Evolutionary conservation across 192 early-diverging fungal genomes (phyloP), one percentile per base, ranked within the genome.

Genomic region (Backusella macrospora): DNA sequence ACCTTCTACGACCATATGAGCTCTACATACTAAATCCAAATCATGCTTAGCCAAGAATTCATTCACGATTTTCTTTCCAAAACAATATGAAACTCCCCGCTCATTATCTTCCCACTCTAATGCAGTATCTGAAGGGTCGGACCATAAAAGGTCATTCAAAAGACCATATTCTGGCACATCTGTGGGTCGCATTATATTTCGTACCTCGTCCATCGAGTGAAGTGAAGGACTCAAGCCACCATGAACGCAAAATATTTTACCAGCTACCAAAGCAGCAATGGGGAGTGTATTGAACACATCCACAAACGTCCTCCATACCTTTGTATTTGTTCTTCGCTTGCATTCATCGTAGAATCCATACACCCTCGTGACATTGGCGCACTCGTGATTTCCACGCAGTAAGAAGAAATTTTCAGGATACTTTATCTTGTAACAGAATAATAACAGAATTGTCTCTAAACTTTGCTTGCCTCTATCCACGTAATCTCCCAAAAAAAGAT

Each of bases 321-420:
- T 96, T 62, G 95, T 80, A 59, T 82, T 95, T 40, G 88, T 89
- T 47, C 96, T 83, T 39, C 95, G 90, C 73, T 96, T 96, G 88
- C 96, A 98, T 82, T 98, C 96, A 81, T 98, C 96, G 78, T 95
- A 98, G 81, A 98, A 98, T 18, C 96, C 96, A 77, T 98, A 96
- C 10, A 96, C 95, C 84, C 93, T 85, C 59, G 95, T 98, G 46
- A 98, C 93, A 77, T 90, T 94, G 16, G 95, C 94, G 73, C 92
- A 94, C 80, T 99, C 97, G 82, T 99, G 97, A 85, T 99, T 99
- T 45, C 97, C 97, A 64, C 97, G 89, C 70, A 98, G 77, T 37
- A 98, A 78, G 77, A 98, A 98, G 81, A 98, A 98, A 85, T 96
- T 98, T 76, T 96, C 96, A 0, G 97, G 96, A 76, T 94, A 96